phyloP scores from a whole-genome alignment of 768 basidiomycete species.

The Psilocybe azurescens region DNA sequence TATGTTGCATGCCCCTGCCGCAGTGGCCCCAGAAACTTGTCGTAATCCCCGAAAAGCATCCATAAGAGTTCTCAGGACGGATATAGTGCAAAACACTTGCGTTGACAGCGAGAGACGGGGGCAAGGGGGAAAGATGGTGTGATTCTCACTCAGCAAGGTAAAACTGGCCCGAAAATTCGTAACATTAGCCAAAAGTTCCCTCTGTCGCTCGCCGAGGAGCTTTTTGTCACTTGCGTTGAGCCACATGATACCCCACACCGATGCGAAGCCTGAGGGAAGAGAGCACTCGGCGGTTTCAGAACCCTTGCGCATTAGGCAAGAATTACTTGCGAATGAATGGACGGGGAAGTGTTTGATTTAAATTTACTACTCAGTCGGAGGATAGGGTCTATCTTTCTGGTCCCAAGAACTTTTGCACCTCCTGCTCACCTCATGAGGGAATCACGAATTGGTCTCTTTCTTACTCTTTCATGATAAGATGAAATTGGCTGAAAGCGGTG shows the following conservation, averaged over 20 bases:
- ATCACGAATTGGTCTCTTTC: background rate
- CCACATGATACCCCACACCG: background rate
- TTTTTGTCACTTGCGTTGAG: background rate
- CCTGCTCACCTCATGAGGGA: background rate
- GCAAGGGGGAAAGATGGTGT: background rate
- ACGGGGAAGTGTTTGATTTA: background rate
- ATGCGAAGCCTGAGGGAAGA: background rate
- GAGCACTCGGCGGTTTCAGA: background rate
- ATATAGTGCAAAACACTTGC: background rate
- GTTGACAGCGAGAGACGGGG: background rate
- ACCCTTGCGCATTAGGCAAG: background rate
- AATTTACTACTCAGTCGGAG: background rate
- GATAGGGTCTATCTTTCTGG: background rate
- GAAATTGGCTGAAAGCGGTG: slow-evolving; percentile 12
- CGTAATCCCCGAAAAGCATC: slow-evolving; percentile 6
- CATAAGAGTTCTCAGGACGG: slow-evolving; percentile 10
- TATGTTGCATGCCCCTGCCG: too few relatives aligned
- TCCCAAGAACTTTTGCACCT: background rate
- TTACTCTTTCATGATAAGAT: background rate
- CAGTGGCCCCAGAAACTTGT: too few relatives aligned
- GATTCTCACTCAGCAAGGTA: slow-evolving; percentile 10
- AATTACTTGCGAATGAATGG: background rate
- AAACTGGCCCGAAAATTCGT: slow-evolving; percentile 20
- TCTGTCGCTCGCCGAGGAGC: slow-evolving; percentile 2
- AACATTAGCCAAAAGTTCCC: slow-evolving; percentile 16